Evolutionary conservation across 768 basidiomycete genomes (phyloP).

Genomic region (Phaeotremella skinneri): DNA sequence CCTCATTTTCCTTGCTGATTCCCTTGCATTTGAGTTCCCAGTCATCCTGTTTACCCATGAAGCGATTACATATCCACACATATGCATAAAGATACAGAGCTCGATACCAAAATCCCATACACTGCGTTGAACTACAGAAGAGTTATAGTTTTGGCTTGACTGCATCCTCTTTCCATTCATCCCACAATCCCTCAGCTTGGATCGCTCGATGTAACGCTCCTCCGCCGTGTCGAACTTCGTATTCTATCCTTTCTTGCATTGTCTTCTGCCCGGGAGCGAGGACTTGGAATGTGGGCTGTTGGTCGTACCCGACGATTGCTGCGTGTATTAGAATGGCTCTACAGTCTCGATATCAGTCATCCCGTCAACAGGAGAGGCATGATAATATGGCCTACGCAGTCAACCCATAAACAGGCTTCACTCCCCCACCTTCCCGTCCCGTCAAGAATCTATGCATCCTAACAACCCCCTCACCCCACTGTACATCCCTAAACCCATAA

Average conservation of each 20-base stretch:
- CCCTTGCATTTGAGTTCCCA: too few relatives aligned
- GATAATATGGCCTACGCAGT: slow-evolving; percentile 65
- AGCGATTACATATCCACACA: too few relatives aligned
- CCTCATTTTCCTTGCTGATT: not conserved
- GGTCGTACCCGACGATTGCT: slow-evolving; percentile 58
- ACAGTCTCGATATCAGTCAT: slow-evolving; percentile 1
- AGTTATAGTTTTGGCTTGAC: slow-evolving; percentile 18
- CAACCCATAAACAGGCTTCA: slow-evolving; percentile 83
- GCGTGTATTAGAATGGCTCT: slow-evolving; percentile 60
- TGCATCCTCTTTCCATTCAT: slow-evolving; percentile 29
- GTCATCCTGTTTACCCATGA: too few relatives aligned
- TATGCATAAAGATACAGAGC: too few relatives aligned
- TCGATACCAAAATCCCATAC: too few relatives aligned
- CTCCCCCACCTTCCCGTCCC: slow-evolving; percentile 75
- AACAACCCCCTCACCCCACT: slow-evolving; percentile 55
- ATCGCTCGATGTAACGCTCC: slow-evolving; percentile 29
- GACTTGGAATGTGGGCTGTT: slow-evolving; percentile 56
- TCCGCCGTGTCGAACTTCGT: slow-evolving; percentile 49
- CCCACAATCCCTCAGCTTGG: slow-evolving; percentile 29
- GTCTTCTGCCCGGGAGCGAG: slow-evolving; percentile 56
- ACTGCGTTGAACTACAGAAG: too few relatives aligned
- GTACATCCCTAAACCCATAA: slow-evolving; percentile 57
- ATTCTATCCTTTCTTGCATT: slow-evolving; percentile 55
- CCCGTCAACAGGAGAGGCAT: not conserved
- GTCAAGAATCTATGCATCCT: slow-evolving; percentile 80